Evolutionary conservation across 2,329 filamentous ascomycete species (phyloP).

Genomic region (Rutstroemia sp.): DNA sequence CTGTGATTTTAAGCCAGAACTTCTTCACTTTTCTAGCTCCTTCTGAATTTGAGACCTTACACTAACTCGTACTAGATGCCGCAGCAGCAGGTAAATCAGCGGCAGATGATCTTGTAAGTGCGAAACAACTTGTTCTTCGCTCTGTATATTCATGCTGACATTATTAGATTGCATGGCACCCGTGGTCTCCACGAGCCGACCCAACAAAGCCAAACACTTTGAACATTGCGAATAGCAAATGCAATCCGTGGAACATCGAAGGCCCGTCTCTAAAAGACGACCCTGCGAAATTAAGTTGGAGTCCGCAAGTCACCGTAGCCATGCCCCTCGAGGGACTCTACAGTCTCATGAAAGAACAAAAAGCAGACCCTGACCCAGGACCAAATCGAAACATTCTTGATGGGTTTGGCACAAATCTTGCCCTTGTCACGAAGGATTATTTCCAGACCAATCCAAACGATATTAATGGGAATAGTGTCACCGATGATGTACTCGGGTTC

Average conservation of each 20-base stretch:
- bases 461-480: too few relatives aligned
- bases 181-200: not conserved
- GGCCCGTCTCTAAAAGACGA: too few relatives aligned
- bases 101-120: not conserved
- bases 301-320: too few relatives aligned
- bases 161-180: not conserved
- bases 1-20: not conserved
- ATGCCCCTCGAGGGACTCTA: too few relatives aligned
- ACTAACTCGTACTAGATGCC: not conserved
- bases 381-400: too few relatives aligned
- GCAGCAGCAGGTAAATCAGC: not conserved
- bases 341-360: too few relatives aligned
- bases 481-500: too few relatives aligned
- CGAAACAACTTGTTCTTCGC: not conserved
- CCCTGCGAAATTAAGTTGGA: too few relatives aligned
- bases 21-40: not conserved
- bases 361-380: too few relatives aligned
- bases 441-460: too few relatives aligned
- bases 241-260: not conserved
- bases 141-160: not conserved
- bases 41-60: not conserved
- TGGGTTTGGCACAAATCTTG: too few relatives aligned
- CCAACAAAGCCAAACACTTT: not conserved
- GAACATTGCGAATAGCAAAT: not conserved
- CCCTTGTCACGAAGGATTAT: too few relatives aligned